Percentiles rank a stretch among this genome's conserved stretches.
These are phyloP conservation scores for Fraxinus xanthoxyloides DNA, from an alignment of 305 asterid species.

Conservation along the genomic window DNA sequence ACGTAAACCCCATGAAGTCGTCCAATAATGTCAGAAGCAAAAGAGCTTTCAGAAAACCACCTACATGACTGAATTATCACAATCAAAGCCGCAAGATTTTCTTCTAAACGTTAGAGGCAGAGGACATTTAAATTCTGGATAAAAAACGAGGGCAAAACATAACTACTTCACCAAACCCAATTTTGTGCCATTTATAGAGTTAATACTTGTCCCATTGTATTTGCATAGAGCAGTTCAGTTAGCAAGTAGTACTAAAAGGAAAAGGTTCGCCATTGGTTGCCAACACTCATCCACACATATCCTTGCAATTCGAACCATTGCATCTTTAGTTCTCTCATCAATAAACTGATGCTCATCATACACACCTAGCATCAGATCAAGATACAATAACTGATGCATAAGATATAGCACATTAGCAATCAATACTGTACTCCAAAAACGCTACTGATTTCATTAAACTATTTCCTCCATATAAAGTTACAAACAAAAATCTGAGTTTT, in stretches of 20 bases:
- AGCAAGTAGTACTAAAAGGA: not conserved
- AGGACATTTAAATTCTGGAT: not conserved
- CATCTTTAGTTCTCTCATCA: not conserved
- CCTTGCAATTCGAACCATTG: not conserved
- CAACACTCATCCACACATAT: not conserved
- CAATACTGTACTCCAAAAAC: not conserved
- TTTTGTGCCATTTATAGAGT: not conserved
- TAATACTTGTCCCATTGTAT: not conserved
- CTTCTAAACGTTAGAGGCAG: not conserved
- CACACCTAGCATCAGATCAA: not conserved
- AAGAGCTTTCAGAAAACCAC: not conserved
- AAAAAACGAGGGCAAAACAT: not conserved
- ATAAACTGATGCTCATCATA: not conserved
- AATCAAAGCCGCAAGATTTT: not conserved
- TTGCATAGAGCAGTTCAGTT: not conserved
- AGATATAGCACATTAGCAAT: not conserved
- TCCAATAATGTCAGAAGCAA: not conserved
- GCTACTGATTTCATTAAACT: not conserved
- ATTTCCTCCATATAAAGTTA: not conserved
- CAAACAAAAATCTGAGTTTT: not conserved
- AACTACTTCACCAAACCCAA: not conserved
- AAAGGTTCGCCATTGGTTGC: not conserved
- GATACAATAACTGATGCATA: not conserved
- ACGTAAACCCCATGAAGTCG: not conserved
- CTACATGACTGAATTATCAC: not conserved